Base-by-base conservation (phyloP, 129 eudicot species). In the Kitagawia praeruptora region DNA sequence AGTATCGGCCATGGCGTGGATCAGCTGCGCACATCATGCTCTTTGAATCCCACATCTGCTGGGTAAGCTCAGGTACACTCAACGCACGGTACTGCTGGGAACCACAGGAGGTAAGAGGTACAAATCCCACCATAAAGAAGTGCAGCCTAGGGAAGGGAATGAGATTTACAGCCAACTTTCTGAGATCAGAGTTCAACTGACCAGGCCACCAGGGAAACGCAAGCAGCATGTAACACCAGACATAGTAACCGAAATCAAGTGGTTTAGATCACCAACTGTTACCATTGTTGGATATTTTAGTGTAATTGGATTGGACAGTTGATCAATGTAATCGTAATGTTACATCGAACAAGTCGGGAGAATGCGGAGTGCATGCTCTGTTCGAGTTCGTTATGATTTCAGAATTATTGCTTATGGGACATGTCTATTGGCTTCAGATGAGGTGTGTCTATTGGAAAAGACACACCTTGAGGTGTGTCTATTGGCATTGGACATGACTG, bases 1-100 rank as follows among this genome's bases (percentile, higher is more conserved):
- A 49, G 81, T 90, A 90, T 0, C 96, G 87, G 0, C 96, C 96
- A 27, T 90, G 96, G 3, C 96, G 87, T 6, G 96, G 96, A 80
- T 90, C 96, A 11, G 96, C 96, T 3, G 96, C 96, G 16, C 96
- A 90, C 96, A 90, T 90, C 96, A 90, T 90, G 86, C 88, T 90
- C 78, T 90, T 90, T 39, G 96, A 78, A 23, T 90, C 96, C 96
- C 96, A 90, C 96, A 90, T 90, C 81, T 90, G 96, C 75, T 90
- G 96, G 72, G 96, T 90, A 14, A 90, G 92, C 74, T 90, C 96
- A 0, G 96, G 96, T 13, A 90, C 96, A 0, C 89, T 88, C 34
- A 87, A 79, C 44, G 91, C 88, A 23, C 91, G 84, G 80, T 87
- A 87, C 51, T 87, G 91, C 84, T 87, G 91, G 31, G 91, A 87